Base-by-base conservation (phyloP, 2,329 filamentous ascomycete genomes). In the Drechmeria coniospora region DNA sequence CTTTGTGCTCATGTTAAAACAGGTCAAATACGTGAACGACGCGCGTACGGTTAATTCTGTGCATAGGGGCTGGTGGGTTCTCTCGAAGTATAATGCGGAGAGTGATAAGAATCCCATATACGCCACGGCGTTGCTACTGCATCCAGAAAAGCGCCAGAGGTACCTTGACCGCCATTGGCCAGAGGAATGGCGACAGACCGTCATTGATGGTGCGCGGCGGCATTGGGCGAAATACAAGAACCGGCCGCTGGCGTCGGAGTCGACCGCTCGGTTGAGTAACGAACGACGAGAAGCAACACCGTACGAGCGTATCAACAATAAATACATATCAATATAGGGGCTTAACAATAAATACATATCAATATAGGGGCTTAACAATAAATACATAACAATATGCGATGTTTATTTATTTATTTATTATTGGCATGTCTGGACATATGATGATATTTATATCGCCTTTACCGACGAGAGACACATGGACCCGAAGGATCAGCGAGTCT, bases 81-180 rank as follows among this genome's bases (percentile, higher is more conserved):
- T 20, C 18, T 20, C 18, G 18, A 20, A 20, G 18, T 20, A 20
- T 20, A 7, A 20, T 20, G 18, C 18, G 18, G 18, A 20, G 18
- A 20, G 18, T 20, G 18, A 20, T 20, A 20, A 20, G 7, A 20
- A 20, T 10, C 18, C 18, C 18, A 20, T 20, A 6, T 20, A 20
- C 10, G 18, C 18, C 18, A 20, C 18, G 18, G 18, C 18, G 10
- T 20, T 20, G 18, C 18, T 20, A 10, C 18, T 20, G 6, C 18
- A 20, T 20, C 18, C 18, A 20, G 18, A 20, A 20, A 20, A 20
- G 18, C 18, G 18, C 18, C 18, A 10, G 18, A 23, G 20, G 20
- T 28, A 28, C 12, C 26, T 28, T 23, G 26, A 28, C 20, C 26
- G 26, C 15, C 26, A 23, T 15, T 28, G 26, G 26, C 19, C 26